Conservation (phyloP, 2,329 filamentous ascomycete species). For the Macrophomina tecta region DNA sequence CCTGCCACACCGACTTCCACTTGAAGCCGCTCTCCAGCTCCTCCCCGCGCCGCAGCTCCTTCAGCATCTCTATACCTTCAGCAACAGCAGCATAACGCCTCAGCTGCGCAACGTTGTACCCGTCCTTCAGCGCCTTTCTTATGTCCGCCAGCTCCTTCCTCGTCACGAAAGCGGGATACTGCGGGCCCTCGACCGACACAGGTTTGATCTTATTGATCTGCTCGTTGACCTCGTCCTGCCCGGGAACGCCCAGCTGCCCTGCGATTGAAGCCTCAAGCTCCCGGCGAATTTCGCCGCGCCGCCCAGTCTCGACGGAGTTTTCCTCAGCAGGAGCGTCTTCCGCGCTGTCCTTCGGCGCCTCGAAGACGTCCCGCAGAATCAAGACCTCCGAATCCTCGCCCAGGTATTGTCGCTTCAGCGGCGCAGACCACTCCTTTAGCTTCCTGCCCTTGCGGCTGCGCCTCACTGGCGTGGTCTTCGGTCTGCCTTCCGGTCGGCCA, state of each 20-base stretch:
- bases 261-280: slow-evolving; percentile 33
- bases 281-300: slow-evolving; percentile 28
- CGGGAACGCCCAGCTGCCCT: slow-evolving; percentile 34
- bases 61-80: neutral
- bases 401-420: slow-evolving; percentile 39
- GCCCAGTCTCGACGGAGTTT: slow-evolving; percentile 22
- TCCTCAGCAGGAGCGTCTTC: neutral
- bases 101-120: slow-evolving; percentile 41
- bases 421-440: slow-evolving; percentile 39
- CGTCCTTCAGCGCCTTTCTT: slow-evolving; percentile 33
- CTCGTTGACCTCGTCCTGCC: slow-evolving; percentile 39
- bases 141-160: slow-evolving; percentile 38
- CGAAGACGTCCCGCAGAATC: slow-evolving; percentile 39
- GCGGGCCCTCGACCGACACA: slow-evolving; percentile 29
- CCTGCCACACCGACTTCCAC: slow-evolving; percentile 12
- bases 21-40: neutral
- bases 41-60: neutral
- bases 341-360: slow-evolving; percentile 24
- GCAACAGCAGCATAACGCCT: slow-evolving; percentile 36
- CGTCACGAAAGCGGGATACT: slow-evolving; percentile 35
- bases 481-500: neutral
- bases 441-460: slow-evolving; percentile 33
- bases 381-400: slow-evolving; percentile 45
- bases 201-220: slow-evolving; percentile 43
- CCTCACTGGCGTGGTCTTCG: neutral